Conservation (phyloP, 2,329 filamentous ascomycete genomes). For the Albophoma yamanashiensis region DNA sequence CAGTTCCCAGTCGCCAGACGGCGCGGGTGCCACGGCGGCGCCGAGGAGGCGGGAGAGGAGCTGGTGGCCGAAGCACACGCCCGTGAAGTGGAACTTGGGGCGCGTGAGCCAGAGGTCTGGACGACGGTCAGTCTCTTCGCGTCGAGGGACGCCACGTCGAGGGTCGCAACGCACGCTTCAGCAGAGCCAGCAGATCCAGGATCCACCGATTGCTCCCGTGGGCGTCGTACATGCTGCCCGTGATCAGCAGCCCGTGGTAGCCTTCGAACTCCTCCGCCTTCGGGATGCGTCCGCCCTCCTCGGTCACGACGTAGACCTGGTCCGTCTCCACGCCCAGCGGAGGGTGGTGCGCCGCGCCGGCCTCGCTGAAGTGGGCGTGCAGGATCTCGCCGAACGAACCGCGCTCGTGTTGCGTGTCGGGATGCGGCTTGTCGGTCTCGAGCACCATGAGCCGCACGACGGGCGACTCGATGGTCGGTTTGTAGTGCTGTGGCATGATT, state of each 20-base stretch:
- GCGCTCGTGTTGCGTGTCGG: constrained; percentile 31
- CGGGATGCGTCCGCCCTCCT: constrained; percentile 35
- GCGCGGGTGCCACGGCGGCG: background rate
- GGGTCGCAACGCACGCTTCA: constrained; percentile 24
- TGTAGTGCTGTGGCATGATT: constrained; percentile 15
- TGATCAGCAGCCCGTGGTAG: constrained; percentile 64
- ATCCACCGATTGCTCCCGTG: constrained; percentile 68
- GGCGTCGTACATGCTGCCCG: constrained; percentile 58
- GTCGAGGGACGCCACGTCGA: fast-evolving
- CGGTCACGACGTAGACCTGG: constrained; percentile 42
- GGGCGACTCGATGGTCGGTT: constrained; percentile 12
- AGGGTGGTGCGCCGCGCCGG: constrained; percentile 41
- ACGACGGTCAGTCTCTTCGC: background rate
- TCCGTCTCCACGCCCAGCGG: constrained; percentile 42
- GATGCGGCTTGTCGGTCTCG: constrained; percentile 46
- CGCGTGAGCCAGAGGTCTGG: background rate
- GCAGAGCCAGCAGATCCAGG: constrained; percentile 50
- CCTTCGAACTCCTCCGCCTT: constrained; percentile 40
- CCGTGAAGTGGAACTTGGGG: background rate
- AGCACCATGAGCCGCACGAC: constrained; percentile 37
- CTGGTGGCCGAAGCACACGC: background rate
- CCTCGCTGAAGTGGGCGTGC: constrained; percentile 35
- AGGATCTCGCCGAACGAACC: constrained; percentile 45
- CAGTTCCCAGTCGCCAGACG: background rate
- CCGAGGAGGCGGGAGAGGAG: background rate